Conservation (phyloP, 2,329 filamentous ascomycete genomes). For the Exophiala bonariae region DNA sequence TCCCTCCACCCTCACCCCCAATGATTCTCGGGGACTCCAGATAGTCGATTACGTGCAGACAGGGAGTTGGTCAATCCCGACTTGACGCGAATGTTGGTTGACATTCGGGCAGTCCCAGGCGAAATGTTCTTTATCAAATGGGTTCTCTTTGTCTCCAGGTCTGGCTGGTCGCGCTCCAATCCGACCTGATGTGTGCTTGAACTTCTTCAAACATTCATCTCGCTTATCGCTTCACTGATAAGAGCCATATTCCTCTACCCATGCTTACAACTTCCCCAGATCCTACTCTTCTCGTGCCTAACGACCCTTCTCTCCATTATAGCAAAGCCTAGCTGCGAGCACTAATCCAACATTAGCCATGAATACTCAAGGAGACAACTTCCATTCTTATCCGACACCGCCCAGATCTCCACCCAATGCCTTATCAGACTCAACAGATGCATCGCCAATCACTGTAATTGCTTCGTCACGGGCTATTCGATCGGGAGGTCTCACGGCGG, state of each 20-base stretch:
- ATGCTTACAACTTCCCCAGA: slow-evolving; percentile 13
- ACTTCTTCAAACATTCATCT: slow-evolving; percentile 6
- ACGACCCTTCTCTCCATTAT: slow-evolving; percentile 1
- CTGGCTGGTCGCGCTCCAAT: slow-evolving; percentile 2
- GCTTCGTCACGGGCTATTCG: slow-evolving; percentile 82
- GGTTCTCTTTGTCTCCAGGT: slow-evolving; percentile 6
- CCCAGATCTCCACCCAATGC: slow-evolving; percentile 26
- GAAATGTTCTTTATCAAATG: slow-evolving; percentile 11
- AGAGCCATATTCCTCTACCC: slow-evolving; percentile 20
- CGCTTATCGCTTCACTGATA: slow-evolving; percentile 26
- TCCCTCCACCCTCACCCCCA: slow-evolving; percentile 10
- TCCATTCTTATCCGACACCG: slow-evolving; percentile 26
- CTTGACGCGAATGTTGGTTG: slow-evolving; percentile 5
- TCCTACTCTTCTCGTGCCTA: slow-evolving; percentile 5
- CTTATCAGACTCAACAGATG: slow-evolving; percentile 12
- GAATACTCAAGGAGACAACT: slow-evolving; percentile 17
- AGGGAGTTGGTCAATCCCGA: slow-evolving; percentile 2
- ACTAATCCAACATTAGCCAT: slow-evolving; percentile 15
- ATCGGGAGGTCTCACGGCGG: slow-evolving; percentile 72
- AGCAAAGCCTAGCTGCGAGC: slow-evolving; percentile 10
- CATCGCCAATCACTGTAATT: slow-evolving; percentile 67
- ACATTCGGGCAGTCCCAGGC: slow-evolving; percentile 1
- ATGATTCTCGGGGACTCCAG: slow-evolving; percentile 2
- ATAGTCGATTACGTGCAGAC: slow-evolving; percentile 5
- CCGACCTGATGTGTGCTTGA: background rate